Base-by-base conservation (phyloP, 2,329 filamentous ascomycete genomes). In the Myrmaecium sp. region DNA sequence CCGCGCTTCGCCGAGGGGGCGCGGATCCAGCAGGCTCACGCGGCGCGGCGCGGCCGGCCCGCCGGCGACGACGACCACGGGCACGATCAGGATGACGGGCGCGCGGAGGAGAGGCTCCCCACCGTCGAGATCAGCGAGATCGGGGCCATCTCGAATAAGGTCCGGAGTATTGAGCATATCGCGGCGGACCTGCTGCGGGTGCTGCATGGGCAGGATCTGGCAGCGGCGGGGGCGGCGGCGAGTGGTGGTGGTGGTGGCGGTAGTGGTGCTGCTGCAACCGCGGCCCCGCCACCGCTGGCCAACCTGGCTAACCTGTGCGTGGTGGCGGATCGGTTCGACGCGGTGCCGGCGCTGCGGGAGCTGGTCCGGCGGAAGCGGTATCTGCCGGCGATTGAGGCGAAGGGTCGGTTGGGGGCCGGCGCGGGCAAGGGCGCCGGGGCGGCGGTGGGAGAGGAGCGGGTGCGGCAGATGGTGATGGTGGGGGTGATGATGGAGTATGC, bases 301-400 rank as follows among this genome's bases (percentile, higher is more conserved):
- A 75, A 75, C 36, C 57, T 78, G 7, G 66, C 71, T 9, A 75
- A 74, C 2, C 54, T 83, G 21, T 69, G 74, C 21, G 63, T 81
- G 27, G 63, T 80, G 30, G 74, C 76, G 6, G 78, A 83, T 46
- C 67, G 74, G 23, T 83, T 81, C 48, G 73, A 76, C 50, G 75
- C 73, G 32, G 51, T 69, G 2, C 46, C 57, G 3, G 45, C 57
- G 7, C 59, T 81, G 2, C 57, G 64, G 6, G 55, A 54, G 24
- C 67, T 69, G 34, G 47, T 75, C 11, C 58, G 57, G 25, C 46
- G 45, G 27, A 57, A 51, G 39, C 58, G 55, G 36, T 46, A 52
- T 15, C 32, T 59, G 12, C 43, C 51, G 18, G 32, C 46, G 11
- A 42, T 60, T 5, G 59, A 62, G 30, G 46, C 47, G 9, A 61